phyloP scores from a whole-genome alignment of 1,139 yeast species.

The Zygosaccharomyces pseudobailii region DNA sequence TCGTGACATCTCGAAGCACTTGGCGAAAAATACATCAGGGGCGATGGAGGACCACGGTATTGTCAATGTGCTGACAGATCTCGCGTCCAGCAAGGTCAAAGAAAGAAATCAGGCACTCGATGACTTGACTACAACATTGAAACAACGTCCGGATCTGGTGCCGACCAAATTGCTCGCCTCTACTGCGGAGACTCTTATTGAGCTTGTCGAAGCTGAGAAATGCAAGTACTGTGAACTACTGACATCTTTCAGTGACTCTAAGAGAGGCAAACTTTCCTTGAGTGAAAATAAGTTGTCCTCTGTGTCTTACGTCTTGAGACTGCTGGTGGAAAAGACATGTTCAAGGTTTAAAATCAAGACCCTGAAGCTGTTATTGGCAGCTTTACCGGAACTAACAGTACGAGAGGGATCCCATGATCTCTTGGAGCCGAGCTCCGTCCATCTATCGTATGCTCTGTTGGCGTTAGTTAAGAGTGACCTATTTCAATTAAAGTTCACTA shows the following conservation, averaged over 20 bases:
- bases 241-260: slow-evolving; percentile 5
- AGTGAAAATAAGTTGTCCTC: slow-evolving; percentile 41
- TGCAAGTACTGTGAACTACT: slow-evolving; percentile 33
- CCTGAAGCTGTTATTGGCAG: slow-evolving; percentile 19
- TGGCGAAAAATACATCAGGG: neutral
- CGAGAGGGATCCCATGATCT: slow-evolving; percentile 11
- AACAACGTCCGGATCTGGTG: slow-evolving; percentile 21
- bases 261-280: slow-evolving; percentile 26
- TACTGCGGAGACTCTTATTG: slow-evolving; percentile 39
- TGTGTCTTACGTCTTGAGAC: slow-evolving; percentile 37
- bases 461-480: slow-evolving; percentile 18
- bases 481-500: slow-evolving; percentile 24
- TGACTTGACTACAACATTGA: slow-evolving; percentile 36
- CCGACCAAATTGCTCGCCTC: slow-evolving; percentile 24
- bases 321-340: slow-evolving; percentile 27
- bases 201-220: slow-evolving; percentile 42
- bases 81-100: slow-evolving; percentile 46
- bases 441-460: slow-evolving; percentile 23
- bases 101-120: slow-evolving; percentile 51
- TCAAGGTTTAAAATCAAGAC: slow-evolving; percentile 24
- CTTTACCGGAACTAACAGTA: slow-evolving; percentile 25
- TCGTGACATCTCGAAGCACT: no score
- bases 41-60: slow-evolving; percentile 10
- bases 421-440: slow-evolving; percentile 22
- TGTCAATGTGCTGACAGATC: slow-evolving; percentile 23